phyloP scores from a whole-genome alignment of 495 filamentous ascomycete species.

The Pyronema omphalodes region DNA sequence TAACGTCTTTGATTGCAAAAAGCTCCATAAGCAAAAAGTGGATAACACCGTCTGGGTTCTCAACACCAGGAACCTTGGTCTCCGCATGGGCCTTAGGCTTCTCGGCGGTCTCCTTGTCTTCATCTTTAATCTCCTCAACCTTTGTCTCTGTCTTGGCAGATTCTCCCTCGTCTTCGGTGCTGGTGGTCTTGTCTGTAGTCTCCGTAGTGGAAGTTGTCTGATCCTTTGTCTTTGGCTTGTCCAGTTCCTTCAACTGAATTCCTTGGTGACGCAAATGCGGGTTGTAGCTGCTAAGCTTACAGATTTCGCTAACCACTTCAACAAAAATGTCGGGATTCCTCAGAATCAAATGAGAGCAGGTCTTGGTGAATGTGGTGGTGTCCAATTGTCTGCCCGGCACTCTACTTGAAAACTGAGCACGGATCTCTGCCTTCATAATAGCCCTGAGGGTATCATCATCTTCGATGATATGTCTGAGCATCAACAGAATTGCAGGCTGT shows the following conservation, averaged over 20 bases:
- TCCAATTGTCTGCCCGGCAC: conserved; percentile 41
- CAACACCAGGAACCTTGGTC: conserved; percentile 64
- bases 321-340: conserved; percentile 77
- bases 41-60: conserved; percentile 87
- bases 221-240: conserved; percentile 17
- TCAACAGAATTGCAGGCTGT: conserved; percentile 64
- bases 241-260: conserved; percentile 39
- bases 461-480: conserved; percentile 83
- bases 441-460: conserved; percentile 80
- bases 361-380: conserved; percentile 50
- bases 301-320: conserved; percentile 70
- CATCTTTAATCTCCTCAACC: conserved; percentile 6
- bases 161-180: conserved; percentile 23
- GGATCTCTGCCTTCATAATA: conserved; percentile 84
- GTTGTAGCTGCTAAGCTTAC: conserved; percentile 49
- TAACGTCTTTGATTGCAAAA: conserved; percentile 55
- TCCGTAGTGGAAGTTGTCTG: conserved; percentile 24
- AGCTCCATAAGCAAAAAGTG: conserved; percentile 91
- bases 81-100: conserved; percentile 45
- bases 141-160: conserved; percentile 2
- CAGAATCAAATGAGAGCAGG: conserved; percentile 64
- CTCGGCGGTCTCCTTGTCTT: conserved; percentile 30
- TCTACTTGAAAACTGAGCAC: conserved; percentile 43
- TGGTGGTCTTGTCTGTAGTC: conserved; percentile 23
- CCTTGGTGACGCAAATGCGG: conserved; percentile 29